These are phyloP conservation scores for Apiospora phragmitis DNA, from an alignment of 2,329 filamentous ascomycete genomes.

Conservation along the genomic window DNA sequence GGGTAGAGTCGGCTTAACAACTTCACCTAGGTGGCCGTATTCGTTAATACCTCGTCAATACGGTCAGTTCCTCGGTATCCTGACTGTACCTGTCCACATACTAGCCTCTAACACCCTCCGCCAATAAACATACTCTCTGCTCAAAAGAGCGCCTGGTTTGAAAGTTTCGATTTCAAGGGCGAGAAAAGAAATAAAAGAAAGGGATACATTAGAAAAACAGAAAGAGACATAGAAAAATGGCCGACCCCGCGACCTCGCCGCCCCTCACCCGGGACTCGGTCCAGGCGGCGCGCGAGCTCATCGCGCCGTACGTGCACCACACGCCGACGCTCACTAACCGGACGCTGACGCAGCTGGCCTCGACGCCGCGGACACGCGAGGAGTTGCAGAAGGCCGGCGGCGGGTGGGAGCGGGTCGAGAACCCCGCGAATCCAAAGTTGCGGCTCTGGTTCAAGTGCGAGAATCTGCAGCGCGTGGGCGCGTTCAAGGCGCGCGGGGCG, in stretches of 20 bases:
- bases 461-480: slow-evolving; percentile 86
- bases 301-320: slow-evolving; percentile 74
- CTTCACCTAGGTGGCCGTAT: background rate
- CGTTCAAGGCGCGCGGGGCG: slow-evolving; percentile 89
- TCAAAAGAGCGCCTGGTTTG: background rate
- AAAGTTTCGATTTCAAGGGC: background rate
- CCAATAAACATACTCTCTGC: background rate
- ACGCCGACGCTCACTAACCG: slow-evolving; percentile 82
- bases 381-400: slow-evolving; percentile 55
- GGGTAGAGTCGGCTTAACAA: background rate
- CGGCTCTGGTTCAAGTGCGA: slow-evolving; percentile 94
- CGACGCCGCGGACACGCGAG: slow-evolving; percentile 57
- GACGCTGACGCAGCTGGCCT: slow-evolving; percentile 74
- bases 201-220: background rate
- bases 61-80: background rate
- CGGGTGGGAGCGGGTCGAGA: slow-evolving; percentile 54
- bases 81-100: background rate
- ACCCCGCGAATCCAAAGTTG: slow-evolving; percentile 52
- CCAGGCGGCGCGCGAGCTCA: slow-evolving; percentile 67
- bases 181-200: background rate
- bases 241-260: slow-evolving; percentile 52
- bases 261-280: slow-evolving; percentile 76
- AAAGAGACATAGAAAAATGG: slow-evolving; percentile 44
- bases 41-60: too few relatives aligned
- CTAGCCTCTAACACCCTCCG: too few relatives aligned